Conservation (phyloP, 345 rosid species). For the Gynandropsis gynandra region DNA sequence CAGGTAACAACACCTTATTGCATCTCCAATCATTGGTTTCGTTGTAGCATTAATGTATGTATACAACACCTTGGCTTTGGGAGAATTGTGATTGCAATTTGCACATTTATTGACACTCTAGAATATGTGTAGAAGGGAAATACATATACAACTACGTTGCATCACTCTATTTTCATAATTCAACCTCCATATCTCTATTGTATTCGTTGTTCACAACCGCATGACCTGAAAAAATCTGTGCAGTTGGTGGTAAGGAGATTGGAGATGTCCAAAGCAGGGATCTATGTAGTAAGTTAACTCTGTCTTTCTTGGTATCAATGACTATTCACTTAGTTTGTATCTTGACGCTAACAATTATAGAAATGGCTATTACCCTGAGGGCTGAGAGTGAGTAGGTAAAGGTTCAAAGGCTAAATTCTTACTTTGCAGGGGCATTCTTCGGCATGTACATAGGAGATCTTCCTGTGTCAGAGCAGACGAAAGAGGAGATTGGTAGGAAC, state of each 20-base stretch:
- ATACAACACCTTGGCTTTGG: too few relatives aligned
- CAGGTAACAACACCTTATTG: too few relatives aligned
- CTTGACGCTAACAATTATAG: too few relatives aligned
- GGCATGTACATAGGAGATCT: constrained; percentile 87
- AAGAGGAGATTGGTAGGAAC: constrained; percentile 83
- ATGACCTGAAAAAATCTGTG: constrained; percentile 23
- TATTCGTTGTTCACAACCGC: background rate
- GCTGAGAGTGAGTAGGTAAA: constrained; percentile 11
- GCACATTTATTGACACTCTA: background rate
- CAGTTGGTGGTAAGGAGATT: constrained; percentile 80
- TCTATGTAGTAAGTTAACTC: constrained; percentile 68
- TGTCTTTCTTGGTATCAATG: background rate
- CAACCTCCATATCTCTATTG: constrained; percentile 1
- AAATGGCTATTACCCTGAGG: background rate
- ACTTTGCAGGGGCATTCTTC: constrained; percentile 73
- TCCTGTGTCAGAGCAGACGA: constrained; percentile 78
- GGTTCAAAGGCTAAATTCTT: background rate
- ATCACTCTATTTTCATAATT: too few relatives aligned
- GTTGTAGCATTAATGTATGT: constrained; percentile 30
- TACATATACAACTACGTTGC: too few relatives aligned
- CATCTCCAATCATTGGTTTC: constrained; percentile 62
- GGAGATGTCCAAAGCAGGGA: constrained; percentile 87
- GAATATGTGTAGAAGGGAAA: background rate
- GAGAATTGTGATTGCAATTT: background rate
- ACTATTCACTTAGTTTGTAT: too few relatives aligned